Conservation (phyloP, 306 rosid species). For the Ceratonia siliqua region DNA sequence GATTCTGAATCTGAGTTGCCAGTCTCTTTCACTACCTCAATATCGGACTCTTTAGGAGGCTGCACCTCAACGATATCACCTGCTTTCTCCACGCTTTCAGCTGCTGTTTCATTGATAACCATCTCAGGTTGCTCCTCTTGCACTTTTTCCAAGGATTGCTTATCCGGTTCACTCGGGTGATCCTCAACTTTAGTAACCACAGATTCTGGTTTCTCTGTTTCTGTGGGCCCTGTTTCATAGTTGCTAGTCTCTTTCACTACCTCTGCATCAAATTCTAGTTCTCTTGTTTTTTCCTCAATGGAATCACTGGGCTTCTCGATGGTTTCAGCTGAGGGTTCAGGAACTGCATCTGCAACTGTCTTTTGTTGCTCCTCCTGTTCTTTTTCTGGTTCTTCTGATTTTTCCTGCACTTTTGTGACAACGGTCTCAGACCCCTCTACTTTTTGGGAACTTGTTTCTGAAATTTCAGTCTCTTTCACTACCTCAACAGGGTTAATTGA, state of each 20-base stretch:
- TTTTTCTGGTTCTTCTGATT: conserved; percentile 32
- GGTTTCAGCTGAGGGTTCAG: conserved; percentile 32
- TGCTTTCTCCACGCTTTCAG: conserved; percentile 29
- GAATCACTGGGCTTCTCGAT: conserved; percentile 28
- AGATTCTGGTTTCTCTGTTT: conserved; percentile 37
- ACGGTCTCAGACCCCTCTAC: conserved; percentile 26
- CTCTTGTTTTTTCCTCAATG: conserved; percentile 31
- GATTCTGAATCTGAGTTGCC: conserved; percentile 26
- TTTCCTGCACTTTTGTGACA: neutral
- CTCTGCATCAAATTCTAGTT: conserved; percentile 31
- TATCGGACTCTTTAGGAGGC: conserved; percentile 10
- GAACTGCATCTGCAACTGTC: neutral
- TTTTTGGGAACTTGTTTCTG: conserved; percentile 8
- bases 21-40: conserved; percentile 35
- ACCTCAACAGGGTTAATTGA: neutral
- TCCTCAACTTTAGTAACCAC: conserved; percentile 41
- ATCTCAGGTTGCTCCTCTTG: conserved; percentile 31
- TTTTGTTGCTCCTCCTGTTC: conserved; percentile 23
- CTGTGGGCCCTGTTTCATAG: neutral
- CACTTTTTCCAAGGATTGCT: conserved; percentile 26
- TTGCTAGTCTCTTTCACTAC: conserved; percentile 22
- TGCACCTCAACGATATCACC: conserved; percentile 8
- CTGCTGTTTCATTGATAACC: neutral
- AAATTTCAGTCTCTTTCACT: conserved; percentile 17
- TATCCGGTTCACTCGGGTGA: conserved; percentile 33